Evolutionary conservation across 192 early-diverging fungal genomes (phyloP), one percentile per base, ranked within the genome.

Genomic region (Allomyces macrogynus): DNA sequence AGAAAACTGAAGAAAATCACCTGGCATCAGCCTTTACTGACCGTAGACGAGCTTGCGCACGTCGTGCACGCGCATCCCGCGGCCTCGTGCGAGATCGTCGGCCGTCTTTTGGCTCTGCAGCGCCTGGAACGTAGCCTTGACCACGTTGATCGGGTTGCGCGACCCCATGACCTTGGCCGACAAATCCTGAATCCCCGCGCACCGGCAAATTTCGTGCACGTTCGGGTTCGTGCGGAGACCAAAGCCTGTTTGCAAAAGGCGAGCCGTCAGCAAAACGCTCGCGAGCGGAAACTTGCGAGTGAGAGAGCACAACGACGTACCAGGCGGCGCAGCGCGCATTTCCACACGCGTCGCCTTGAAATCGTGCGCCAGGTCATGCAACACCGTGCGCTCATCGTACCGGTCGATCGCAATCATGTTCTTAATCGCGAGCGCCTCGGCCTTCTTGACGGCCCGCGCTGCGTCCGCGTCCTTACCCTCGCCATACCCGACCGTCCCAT

Each of bases 61-160:
- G 69, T 99, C 93, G 22, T 87, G 75, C 57, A 99, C 74, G 43
- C 87, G 89, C 69, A 88, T 80, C 22, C 95, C 95, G 62, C 95
- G 77, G 49, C 81, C 79, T 74, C 77, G 79, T 20, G 95, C 93
- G 78, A 99, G 83, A 40, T 97, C 88, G 60, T 81, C 77, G 12
- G 93, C 90, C 8, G 81, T 73, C 69, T 80, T 83, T 77, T 99
- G 96, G 18, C 73, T 67, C 20, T 67, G 62, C 11, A 99, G 73
- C 14, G 96, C 96, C 73, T 87, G 90, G 74, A 97, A 97, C 14
- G 89, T 88, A 10, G 84, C 87, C 80, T 99, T 95, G 79, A 99
- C 85, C 32, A 99, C 93, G 74, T 99, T 99, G 89, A 99, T 90
- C 4, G 91, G 91, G 73, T 92, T 97, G 49, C 81, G 79, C n/a